These are phyloP conservation scores for Tolypocladium ovalisporum DNA, from an alignment of 2,329 filamentous ascomycete species.

Conservation along the genomic window DNA sequence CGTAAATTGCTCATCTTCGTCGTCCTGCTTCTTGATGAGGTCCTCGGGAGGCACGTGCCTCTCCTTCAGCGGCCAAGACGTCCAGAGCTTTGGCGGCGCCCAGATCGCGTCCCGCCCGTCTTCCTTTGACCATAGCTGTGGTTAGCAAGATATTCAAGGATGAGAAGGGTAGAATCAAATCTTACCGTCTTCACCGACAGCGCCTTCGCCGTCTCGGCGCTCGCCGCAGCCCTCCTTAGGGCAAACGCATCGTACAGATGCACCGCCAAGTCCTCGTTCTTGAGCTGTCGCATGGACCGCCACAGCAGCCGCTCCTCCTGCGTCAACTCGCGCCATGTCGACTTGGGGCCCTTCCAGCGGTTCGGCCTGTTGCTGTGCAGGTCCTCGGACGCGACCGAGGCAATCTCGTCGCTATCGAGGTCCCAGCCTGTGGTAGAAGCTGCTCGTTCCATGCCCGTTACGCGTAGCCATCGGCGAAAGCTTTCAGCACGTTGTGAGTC, in stretches of 20 bases:
- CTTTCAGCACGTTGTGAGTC: not conserved
- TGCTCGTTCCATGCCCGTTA: slow-evolving; percentile 1
- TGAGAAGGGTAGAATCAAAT: no score
- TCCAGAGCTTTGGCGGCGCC: slow-evolving; percentile 55
- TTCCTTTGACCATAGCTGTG: slow-evolving; percentile 8
- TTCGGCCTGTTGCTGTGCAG: slow-evolving; percentile 50
- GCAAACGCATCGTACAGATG: slow-evolving; percentile 74
- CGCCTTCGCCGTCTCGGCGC: slow-evolving; percentile 14
- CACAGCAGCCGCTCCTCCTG: slow-evolving; percentile 51
- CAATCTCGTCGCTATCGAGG: slow-evolving; percentile 33
- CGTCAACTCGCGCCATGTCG: slow-evolving; percentile 57
- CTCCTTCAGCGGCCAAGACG: slow-evolving; percentile 69
- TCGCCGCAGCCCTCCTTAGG: slow-evolving; percentile 37
- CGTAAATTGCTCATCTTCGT: slow-evolving; percentile 40
- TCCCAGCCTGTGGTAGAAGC: slow-evolving; percentile 21
- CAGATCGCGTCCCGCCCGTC: slow-evolving; percentile 26
- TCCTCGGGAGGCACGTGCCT: slow-evolving; percentile 47
- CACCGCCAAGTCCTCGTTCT: slow-evolving; percentile 55
- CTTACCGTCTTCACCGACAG: slow-evolving; percentile 17
- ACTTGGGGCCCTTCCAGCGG: slow-evolving; percentile 55
- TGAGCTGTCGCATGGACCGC: slow-evolving; percentile 49
- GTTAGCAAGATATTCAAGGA: not conserved
- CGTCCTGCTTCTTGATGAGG: slow-evolving; percentile 34
- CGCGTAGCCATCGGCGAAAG: not conserved
- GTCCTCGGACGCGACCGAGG: slow-evolving; percentile 35